Evolutionary conservation across 2,329 filamentous ascomycete species (phyloP), one percentile per base, ranked within the genome.

Genomic region (Penicillium sp.): DNA sequence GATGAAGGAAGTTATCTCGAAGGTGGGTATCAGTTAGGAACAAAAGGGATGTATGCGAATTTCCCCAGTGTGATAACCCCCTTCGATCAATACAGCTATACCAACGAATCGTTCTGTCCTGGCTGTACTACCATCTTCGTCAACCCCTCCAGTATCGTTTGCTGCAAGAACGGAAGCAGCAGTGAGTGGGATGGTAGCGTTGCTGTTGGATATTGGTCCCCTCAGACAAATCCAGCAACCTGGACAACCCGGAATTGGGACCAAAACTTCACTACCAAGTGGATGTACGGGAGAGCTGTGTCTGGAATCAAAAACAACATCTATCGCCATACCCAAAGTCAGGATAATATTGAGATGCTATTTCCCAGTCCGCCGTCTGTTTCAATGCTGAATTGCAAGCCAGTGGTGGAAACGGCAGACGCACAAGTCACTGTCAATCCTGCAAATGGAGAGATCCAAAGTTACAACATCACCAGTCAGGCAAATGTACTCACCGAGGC

Each of bases 141-240:
- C 4, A 58, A 56, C 12, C 56, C 56, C 10, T 23, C 28, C 6
- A 2, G 21, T 6, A 50, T 60, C 6, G 29, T 29, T 5, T 60
- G 58, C 21, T 60, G 58, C 10, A 45, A 43, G 3, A 60, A 60
- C 34, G 26, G 39, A 10, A 58, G 43, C 42, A 54, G 29, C 41
- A 36, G 12, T 31, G 23, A 21, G 10, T 34, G 33, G 33, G 33
- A 57, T 2, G 13, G 12, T 2, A 45, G 15, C 13, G 53, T 57
- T 3, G 58, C 31, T 0, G 31, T 60, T 13, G 58, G 58, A 1
- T 59, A 57, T 21, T 60, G 58, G 58, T 58, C 58, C 6, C 53
- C 47, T 12, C 57, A 53, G n/a, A 34, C 18, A 5, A n/a, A 51
- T 16, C 42, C 16, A 15, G n/a, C 16, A 4, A 21, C 23, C 5